Percentiles rank a stretch among this genome's conserved stretches.
Conservation (phyloP, 2,329 filamentous ascomycete genomes). For the Beauveria sp. region DNA sequence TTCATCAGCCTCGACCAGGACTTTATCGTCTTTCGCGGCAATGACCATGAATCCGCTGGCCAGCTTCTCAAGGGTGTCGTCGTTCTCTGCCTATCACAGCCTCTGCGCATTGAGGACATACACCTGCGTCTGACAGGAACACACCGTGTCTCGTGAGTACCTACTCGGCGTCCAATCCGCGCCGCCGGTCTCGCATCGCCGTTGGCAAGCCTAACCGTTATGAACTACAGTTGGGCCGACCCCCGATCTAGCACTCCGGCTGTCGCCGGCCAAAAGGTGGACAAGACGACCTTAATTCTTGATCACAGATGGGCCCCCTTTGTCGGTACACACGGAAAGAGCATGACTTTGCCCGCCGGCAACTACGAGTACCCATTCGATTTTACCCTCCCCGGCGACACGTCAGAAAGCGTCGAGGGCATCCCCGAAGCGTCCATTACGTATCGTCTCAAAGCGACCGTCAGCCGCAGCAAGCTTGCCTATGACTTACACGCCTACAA, state of each 20-base stretch:
- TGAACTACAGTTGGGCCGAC: conserved; percentile 40
- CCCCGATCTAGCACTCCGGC: conserved; percentile 47
- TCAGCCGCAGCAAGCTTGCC: conserved; percentile 78
- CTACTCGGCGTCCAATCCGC: neutral
- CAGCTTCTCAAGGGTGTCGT: conserved; percentile 67
- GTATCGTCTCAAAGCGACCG: conserved; percentile 85
- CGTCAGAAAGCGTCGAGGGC: conserved; percentile 85
- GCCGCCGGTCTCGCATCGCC: neutral
- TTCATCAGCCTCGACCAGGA: conserved; percentile 61
- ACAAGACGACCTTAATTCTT: conserved; percentile 53
- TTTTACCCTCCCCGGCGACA: conserved; percentile 61
- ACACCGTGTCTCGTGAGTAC: conserved; percentile 56
- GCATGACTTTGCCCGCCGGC: conserved; percentile 55
- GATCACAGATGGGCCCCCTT: conserved; percentile 65
- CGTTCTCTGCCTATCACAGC: conserved; percentile 63
- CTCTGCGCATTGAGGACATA: conserved; percentile 65
- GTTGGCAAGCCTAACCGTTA: neutral
- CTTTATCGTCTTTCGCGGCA: conserved; percentile 71
- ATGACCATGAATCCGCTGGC: conserved; percentile 66
- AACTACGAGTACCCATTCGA: conserved; percentile 85
- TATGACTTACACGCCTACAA: conserved; percentile 80
- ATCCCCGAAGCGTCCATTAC: conserved; percentile 78
- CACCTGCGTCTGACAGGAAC: conserved; percentile 64
- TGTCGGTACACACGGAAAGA: conserved; percentile 47
- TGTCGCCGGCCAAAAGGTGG: conserved; percentile 51